These are phyloP conservation scores for Forsythia suspensa DNA, from an alignment of 257 asterid species.

Conservation along the genomic window DNA sequence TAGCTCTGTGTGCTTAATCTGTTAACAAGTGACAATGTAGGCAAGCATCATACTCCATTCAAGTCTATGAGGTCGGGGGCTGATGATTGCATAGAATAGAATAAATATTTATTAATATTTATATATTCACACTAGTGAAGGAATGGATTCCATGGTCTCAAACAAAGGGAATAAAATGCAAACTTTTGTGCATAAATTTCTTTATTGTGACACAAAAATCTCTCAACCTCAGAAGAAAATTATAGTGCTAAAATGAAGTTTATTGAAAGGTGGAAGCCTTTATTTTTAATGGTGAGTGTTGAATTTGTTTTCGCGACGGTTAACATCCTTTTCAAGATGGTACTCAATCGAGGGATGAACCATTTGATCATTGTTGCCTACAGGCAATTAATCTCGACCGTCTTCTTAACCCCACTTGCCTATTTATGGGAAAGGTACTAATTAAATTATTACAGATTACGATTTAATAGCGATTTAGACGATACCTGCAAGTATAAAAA, in stretches of 20 bases:
- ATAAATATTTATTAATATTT: not conserved
- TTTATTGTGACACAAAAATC: not conserved
- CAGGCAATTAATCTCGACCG: conserved; percentile 46
- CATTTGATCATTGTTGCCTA: conserved; percentile 41
- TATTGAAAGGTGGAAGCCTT: conserved; percentile 41
- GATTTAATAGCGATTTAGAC: not conserved
- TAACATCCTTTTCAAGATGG: conserved; percentile 51
- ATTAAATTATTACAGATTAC: not conserved
- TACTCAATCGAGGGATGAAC: conserved; percentile 48
- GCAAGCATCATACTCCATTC: not conserved
- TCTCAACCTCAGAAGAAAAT: not conserved
- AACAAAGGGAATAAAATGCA: not conserved
- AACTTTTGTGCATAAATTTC: not conserved
- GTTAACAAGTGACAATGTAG: not conserved
- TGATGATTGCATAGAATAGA: not conserved
- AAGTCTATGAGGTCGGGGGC: not conserved
- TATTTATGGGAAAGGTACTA: conserved; percentile 56
- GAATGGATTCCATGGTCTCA: not conserved
- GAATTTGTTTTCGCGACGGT: conserved; percentile 42
- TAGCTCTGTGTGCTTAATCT: too few species aligned
- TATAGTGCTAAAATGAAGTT: conserved; percentile 1
- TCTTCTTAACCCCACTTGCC: conserved; percentile 61
- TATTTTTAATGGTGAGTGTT: conserved; percentile 46
- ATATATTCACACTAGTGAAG: not conserved
- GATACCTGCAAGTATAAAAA: too few species aligned